Evolutionary conservation across 305 asterid species (phyloP), one percentile per base, ranked within the genome.

Genomic region (Coffea humblotiana): DNA sequence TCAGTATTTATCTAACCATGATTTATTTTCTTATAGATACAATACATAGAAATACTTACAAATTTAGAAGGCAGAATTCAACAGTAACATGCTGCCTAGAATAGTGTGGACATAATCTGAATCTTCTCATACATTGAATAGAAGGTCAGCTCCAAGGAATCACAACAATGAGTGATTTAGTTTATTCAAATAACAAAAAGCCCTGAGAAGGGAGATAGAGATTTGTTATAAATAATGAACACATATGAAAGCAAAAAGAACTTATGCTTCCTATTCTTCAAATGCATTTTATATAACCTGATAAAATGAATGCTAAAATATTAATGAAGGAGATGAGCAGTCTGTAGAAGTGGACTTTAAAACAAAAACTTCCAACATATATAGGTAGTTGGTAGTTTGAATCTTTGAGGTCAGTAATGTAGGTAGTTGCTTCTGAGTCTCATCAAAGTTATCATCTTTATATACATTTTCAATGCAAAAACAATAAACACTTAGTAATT

Each of bases 131-230:
- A 96, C 97, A 58, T 94, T 94, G 78, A 94, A 96, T 32, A 85
- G 91, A 71, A 96, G 90, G 78, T 97, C 98, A 77, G 98, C 97
- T 76, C 98, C 98, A 84, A 96, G 92, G 81, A 98, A 98, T 83
- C 94, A 96, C 10, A 96, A 89, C 40, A 96, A 84, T 6, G 99
- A 94, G 83, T 94, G 98, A 65, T 92, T 86, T 47, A 93, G 91
- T 81, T 96, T 98, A 58, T 94, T 98, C 89, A 96, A 83, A 85
- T 93, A 91, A 86, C 96, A 32, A 96, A 96, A 91, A 92, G 71
- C 94, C 98, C 99, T 95, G 92, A 80, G 71, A 83, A n/a, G 76
- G 35, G 70, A 81, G 51, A 74, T 5, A 58, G 60, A 69, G 65
- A 72, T 45, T 35, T 18, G 64, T 64, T 35, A 81, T 19, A 54